Evolutionary conservation across 345 rosid genomes (phyloP).

Genomic region (Firmiana major): DNA sequence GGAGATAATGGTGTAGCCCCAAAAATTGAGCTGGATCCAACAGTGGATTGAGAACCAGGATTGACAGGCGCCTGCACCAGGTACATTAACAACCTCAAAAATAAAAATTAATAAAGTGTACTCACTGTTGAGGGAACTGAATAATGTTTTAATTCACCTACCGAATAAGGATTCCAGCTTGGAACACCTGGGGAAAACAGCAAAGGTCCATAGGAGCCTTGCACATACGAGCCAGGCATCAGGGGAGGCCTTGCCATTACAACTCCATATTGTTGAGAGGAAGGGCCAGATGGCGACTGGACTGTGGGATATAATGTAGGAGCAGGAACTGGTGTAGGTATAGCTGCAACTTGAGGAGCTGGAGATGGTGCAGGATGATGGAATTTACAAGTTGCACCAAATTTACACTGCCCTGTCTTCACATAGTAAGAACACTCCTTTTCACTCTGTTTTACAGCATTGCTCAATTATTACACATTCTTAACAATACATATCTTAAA

Average conservation of each 20-base stretch:
- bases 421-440: constrained; percentile 83
- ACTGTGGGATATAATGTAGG: constrained; percentile 47
- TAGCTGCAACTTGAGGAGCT: constrained; percentile 45
- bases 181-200: constrained; percentile 63
- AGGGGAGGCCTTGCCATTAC: constrained; percentile 74
- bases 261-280: constrained; percentile 71
- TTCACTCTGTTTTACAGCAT: constrained; percentile 60
- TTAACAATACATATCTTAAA: neutral
- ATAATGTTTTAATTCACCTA: constrained; percentile 31
- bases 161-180: constrained; percentile 76
- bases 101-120: neutral
- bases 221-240: constrained; percentile 65
- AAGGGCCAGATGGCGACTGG: constrained; percentile 59
- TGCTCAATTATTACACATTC: neutral
- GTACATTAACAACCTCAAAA: constrained; percentile 2
- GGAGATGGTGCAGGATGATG: constrained; percentile 73
- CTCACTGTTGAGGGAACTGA: neutral
- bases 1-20: constrained; percentile 57
- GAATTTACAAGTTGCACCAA: constrained; percentile 77
- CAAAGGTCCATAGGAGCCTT: constrained; percentile 68
- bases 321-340: constrained; percentile 38
- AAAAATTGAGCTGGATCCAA: constrained; percentile 60
- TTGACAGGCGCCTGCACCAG: constrained; percentile 50
- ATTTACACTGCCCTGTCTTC: constrained; percentile 91
- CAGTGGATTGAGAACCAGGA: constrained; percentile 53